phyloP scores from a whole-genome alignment of 2,329 filamentous ascomycete genomes.

The Nigrospora oryzae region DNA sequence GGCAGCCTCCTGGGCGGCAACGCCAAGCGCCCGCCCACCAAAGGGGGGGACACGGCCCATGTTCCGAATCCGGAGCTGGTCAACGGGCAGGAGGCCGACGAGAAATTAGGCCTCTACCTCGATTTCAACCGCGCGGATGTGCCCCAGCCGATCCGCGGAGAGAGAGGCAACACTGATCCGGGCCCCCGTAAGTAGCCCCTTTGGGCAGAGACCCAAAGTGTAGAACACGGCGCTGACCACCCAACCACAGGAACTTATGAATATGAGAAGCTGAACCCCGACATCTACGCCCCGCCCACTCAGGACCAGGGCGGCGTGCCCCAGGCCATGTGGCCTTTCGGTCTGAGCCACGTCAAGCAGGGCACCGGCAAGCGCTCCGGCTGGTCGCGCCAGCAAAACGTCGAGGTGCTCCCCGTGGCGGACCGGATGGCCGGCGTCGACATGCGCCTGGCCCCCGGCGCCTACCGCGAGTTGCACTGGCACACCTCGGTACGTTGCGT shows the following conservation, averaged over 20 bases:
- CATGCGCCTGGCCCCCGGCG: conserved; percentile 47
- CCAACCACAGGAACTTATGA: conserved; percentile 27
- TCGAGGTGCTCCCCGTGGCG: conserved; percentile 36
- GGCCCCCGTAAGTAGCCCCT: conserved; percentile 31
- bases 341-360: conserved; percentile 38
- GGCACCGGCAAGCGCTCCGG: conserved; percentile 34
- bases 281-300: conserved; percentile 42
- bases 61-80: conserved; percentile 32
- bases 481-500: conserved; percentile 31
- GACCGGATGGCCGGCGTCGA: conserved; percentile 48
- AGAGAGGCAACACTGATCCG: conserved; percentile 38
- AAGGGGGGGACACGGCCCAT: conserved; percentile 27
- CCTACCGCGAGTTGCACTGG: conserved; percentile 58
- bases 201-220: not conserved
- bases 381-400: conserved; percentile 48
- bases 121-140: conserved; percentile 42
- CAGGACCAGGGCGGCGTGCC: conserved; percentile 40
- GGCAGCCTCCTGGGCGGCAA: conserved; percentile 29
- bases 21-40: conserved; percentile 25
- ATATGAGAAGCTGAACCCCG: conserved; percentile 46
- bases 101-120: conserved; percentile 40
- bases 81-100: conserved; percentile 39
- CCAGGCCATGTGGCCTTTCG: conserved; percentile 45
- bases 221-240: not conserved
- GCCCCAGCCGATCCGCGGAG: conserved; percentile 48